Evolutionary conservation across 2,329 filamentous ascomycete genomes (phyloP).

Genomic region (Clonostachys sp.): DNA sequence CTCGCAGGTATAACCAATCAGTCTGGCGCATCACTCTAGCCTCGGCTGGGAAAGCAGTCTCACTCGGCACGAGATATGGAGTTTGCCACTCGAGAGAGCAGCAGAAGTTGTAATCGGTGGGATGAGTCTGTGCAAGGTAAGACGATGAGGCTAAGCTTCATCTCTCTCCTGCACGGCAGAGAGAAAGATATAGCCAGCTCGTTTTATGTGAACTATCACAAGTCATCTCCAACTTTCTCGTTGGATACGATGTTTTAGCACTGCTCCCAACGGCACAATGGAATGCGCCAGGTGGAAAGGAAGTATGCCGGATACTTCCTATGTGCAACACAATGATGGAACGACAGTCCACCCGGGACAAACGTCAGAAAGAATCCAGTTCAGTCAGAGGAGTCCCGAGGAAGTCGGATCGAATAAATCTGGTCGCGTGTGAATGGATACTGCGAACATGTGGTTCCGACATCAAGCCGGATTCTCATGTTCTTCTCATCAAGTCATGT

Average conservation of each 20-base stretch:
- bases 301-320: constrained; percentile 32
- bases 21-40: no score
- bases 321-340: constrained; percentile 23
- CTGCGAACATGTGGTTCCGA: constrained; percentile 17
- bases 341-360: constrained; percentile 17
- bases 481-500: constrained; percentile 22
- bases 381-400: constrained; percentile 7
- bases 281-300: not conserved
- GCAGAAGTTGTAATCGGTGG: no score
- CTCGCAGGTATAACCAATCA: no score
- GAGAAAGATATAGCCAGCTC: no score
- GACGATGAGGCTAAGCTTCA: no score
- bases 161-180: no score
- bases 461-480: constrained; percentile 22
- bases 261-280: not conserved
- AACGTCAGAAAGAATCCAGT: constrained; percentile 17
- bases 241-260: not conserved
- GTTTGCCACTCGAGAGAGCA: no score
- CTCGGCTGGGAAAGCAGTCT: no score
- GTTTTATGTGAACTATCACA: no score
- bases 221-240: not conserved
- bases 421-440: constrained; percentile 15
- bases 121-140: no score
- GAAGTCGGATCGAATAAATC: constrained; percentile 19
- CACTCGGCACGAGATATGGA: no score